Percentiles rank a stretch among this genome's conserved stretches.
Evolutionary conservation across 2,329 filamentous ascomycete genomes (phyloP).

Genomic region (Colletotrichum eleusines): DNA sequence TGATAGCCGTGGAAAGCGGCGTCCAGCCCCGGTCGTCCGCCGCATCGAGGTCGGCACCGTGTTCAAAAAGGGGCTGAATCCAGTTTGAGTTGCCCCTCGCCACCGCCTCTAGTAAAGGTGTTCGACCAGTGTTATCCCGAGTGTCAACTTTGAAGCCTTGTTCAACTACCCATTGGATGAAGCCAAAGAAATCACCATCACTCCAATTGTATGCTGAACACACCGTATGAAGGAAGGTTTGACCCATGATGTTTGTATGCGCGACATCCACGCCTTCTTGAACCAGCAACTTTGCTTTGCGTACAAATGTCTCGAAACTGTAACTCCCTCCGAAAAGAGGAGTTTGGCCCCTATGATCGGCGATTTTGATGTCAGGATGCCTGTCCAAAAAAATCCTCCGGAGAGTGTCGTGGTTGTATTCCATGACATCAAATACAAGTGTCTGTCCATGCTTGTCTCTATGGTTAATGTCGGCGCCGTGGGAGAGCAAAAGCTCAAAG

Average conservation of each 20-base stretch:
- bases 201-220: no score
- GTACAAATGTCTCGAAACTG: rapidly evolving
- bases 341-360: not conserved
- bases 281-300: not conserved
- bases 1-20: not conserved
- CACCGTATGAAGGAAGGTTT: not conserved
- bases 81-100: rapidly evolving
- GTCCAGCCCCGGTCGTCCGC: not conserved
- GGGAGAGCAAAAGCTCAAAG: not conserved
- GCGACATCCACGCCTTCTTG: not conserved
- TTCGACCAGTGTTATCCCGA: not conserved
- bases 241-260: not conserved
- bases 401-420: rapidly evolving
- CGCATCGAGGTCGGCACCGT: not conserved
- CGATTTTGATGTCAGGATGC: not conserved
- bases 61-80: rapidly evolving
- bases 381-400: rapidly evolving
- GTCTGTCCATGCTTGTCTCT: not conserved
- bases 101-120: not conserved
- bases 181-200: rapidly evolving
- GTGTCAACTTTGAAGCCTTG: not conserved
- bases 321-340: not conserved
- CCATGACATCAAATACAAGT: not conserved
- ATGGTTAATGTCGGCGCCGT: not conserved
- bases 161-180: not conserved